phyloP scores from a whole-genome alignment of 108 stramenopile genomes.

The Conticribra guillardii region DNA sequence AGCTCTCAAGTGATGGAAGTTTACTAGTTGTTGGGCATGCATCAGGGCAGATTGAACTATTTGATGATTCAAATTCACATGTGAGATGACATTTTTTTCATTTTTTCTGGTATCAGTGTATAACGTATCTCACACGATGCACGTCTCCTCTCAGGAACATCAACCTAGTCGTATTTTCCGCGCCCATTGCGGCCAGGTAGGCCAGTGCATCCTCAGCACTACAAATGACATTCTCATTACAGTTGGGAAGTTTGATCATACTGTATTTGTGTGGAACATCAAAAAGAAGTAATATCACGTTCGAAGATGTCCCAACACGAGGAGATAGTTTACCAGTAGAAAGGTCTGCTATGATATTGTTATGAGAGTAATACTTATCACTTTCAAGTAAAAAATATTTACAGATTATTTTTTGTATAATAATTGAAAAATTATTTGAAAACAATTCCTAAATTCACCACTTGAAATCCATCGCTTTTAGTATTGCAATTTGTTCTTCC shows the following conservation, averaged over 20 bases:
- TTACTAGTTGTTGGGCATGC: not conserved
- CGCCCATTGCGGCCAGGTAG: constrained; percentile 17
- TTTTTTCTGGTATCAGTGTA: not conserved
- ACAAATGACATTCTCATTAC: not conserved
- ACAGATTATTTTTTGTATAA: too few species aligned
- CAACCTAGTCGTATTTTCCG: not conserved
- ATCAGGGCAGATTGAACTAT: not conserved
- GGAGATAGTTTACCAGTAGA: too few species aligned
- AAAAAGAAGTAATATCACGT: too few species aligned
- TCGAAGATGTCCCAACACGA: too few species aligned
- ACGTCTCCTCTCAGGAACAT: not conserved
- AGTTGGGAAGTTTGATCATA: not conserved
- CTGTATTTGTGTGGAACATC: not conserved
- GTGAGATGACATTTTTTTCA: not conserved
- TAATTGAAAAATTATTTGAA: too few species aligned
- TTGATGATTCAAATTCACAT: not conserved
- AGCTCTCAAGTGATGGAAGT: not conserved
- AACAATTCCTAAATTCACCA: too few species aligned
- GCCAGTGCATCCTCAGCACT: not conserved
- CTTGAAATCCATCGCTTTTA: too few species aligned
- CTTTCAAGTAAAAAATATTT: too few species aligned
- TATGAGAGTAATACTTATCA: too few species aligned
- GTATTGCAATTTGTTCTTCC: too few species aligned
- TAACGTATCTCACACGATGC: too few species aligned
- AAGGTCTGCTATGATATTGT: too few species aligned